Base-by-base conservation (phyloP, 345 rosid species). In the Isatis tinctoria region DNA sequence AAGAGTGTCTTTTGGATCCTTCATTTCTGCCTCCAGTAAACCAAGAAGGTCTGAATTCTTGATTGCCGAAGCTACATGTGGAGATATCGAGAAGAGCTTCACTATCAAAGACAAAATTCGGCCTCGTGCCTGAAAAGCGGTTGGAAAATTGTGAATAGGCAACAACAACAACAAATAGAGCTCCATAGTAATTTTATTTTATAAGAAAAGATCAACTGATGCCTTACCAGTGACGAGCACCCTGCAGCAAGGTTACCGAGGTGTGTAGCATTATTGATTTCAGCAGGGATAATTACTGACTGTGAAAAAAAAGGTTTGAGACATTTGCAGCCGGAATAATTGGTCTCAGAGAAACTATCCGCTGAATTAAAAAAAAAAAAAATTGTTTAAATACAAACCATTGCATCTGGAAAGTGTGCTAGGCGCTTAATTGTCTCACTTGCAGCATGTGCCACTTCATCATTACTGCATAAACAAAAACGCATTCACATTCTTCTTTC, bases 81-180 rank as follows among this genome's bases (percentile, higher is more conserved):
- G 73, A 75, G 98, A 94, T 72, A 87, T 65, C 67, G 96, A 86
- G 75, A 94, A 94, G 61, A 94, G 82, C 85, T 88, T 90, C 90
- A 94, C 97, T 67, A 94, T 79, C 86, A 94, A 79, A 60, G 97
- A 82, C 49, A 90, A 76, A 58, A 91, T 81, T 41, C 93, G 93
- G 6, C 83, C 87, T 65, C 88, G 96, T 64, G 83, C 98, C 98
- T 94, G 88, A 72, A 84, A 82, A 65, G 51, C 10, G 72, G 63
- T 70, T 57, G 6, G 26, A 32, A 22, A 24, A 65, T 2, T 10
- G 61, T 62, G 10, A 73, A 11, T 20, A 9, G 18, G 48, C 20
- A 36, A 26, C 20, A n/a, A n/a, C n/a, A n/a, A n/a, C n/a, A 61
- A 57, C 26, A 51, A 67, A 66, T 27, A 64, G 27, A 65, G 51